Conservation (phyloP, 768 basidiomycete species). For the Galerina sulciceps region DNA sequence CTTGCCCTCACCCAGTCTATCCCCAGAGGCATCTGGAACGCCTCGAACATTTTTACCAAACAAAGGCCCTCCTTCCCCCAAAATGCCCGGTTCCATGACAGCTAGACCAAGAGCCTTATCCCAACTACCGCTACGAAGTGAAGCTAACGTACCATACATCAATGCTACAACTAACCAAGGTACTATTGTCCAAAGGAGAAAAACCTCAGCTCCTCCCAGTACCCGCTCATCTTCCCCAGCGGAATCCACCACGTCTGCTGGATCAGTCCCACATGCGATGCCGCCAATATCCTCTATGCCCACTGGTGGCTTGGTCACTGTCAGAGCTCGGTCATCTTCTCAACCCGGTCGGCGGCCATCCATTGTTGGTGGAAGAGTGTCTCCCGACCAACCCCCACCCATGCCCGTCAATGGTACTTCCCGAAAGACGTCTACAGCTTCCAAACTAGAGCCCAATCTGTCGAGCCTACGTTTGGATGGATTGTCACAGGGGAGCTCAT, state of each 20-base stretch:
- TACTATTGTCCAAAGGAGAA: constrained; percentile 70
- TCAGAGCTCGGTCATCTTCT: constrained; percentile 70
- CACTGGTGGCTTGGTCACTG: constrained; percentile 42
- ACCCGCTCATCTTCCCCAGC: constrained; percentile 56
- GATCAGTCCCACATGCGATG: constrained; percentile 40
- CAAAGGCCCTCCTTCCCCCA: constrained; percentile 54
- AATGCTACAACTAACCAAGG: constrained; percentile 64
- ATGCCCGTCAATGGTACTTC: constrained; percentile 49
- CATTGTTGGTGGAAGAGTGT: constrained; percentile 52
- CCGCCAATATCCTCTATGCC: constrained; percentile 40
- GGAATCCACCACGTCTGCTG: constrained; percentile 48
- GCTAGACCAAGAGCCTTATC: constrained; percentile 66
- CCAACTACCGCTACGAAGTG: constrained; percentile 43
- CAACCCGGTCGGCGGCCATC: constrained; percentile 79
- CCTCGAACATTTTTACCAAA: constrained; percentile 36
- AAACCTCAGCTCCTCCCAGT: constrained; percentile 65
- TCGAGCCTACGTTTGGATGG: constrained; percentile 41
- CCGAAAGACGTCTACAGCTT: constrained; percentile 68
- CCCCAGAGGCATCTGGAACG: constrained; percentile 31
- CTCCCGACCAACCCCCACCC: constrained; percentile 60
- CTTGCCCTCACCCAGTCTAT: constrained; percentile 51
- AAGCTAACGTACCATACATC: constrained; percentile 41
- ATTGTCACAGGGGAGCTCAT: constrained; percentile 11
- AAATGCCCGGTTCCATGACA: constrained; percentile 41
- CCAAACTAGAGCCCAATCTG: constrained; percentile 56